Conservation (phyloP, 805 yeast species). For the Cyberlindnera veronae region DNA sequence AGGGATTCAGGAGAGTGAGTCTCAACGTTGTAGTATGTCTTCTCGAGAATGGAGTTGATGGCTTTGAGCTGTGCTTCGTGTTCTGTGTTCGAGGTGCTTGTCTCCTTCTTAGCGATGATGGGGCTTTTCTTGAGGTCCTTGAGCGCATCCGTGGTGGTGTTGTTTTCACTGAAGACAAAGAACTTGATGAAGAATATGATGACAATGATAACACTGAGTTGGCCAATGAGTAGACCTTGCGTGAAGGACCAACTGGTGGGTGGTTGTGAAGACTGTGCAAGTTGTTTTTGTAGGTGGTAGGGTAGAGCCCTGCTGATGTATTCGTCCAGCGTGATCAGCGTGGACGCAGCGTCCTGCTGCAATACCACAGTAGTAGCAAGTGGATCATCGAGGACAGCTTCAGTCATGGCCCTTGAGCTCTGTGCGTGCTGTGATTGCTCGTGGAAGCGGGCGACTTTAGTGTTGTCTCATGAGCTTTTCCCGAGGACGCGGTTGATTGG, state of each 20-base stretch:
- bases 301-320: constrained; percentile 35
- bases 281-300: constrained; percentile 32
- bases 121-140: constrained; percentile 27
- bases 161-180: constrained; percentile 69
- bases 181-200: constrained; percentile 65
- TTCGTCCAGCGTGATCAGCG: constrained; percentile 35
- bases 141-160: constrained; percentile 27
- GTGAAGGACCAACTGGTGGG: constrained; percentile 60
- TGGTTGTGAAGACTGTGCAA: constrained; percentile 23
- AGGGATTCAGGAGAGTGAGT: constrained; percentile 85
- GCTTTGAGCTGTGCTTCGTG: constrained; percentile 21
- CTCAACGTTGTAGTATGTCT: constrained; percentile 87
- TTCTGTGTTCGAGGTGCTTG: constrained; percentile 7
- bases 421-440: too few species aligned
- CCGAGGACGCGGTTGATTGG: too few species aligned
- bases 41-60: constrained; percentile 64
- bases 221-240: constrained; percentile 73
- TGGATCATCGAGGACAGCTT: background rate
- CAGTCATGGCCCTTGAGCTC: constrained; percentile 3
- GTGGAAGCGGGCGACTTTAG: too few species aligned
- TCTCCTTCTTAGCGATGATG: constrained; percentile 23
- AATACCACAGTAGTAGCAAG: constrained; percentile 23
- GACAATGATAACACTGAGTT: constrained; percentile 62
- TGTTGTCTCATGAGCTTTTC: too few species aligned
- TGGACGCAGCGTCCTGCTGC: constrained; percentile 23